Evolutionary conservation across 371 early-diverging fungal species (phyloP), one percentile per base, ranked within the genome.

Genomic region (Polyrhizophydium stewartii): DNA sequence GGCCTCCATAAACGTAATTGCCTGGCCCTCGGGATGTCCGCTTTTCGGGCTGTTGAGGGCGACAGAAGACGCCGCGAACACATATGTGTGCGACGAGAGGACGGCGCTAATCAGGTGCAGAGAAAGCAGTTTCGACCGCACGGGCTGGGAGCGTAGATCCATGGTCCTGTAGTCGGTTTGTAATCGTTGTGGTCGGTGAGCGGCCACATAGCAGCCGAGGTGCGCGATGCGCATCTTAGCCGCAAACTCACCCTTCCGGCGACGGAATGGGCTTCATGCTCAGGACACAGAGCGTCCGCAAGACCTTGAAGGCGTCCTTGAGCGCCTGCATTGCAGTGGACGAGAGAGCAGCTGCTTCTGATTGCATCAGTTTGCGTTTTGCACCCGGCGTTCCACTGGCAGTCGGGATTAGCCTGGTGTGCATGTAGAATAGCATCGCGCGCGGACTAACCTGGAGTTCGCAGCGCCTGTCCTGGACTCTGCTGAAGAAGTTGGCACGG

Each of bases 261-360:
- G 68, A 74, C 22, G 82, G 72, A 51, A 85, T 75, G 27, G 76
- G 67, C 50, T 90, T 86, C 85, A 93, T 92, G 24, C 92, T 91
- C 21, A 96, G 82, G 64, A 91, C 91, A 78, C 95, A 94, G 25
- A 97, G 80, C 1, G 96, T 91, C 19, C 96, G 87, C 69, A 97
- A 87, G 0, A 94, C 88, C 28, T 92, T 73, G 40, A 90, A 92
- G 2, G 91, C 91, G 71, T 97, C 96, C 59, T 87, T 80, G 65
- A 83, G 28, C 10, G 49, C 22, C 28, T 47, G 49, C n/a, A n/a
- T n/a, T n/a, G n/a, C n/a, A n/a, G n/a, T n/a, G n/a, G n/a, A n/a
- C n/a, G n/a, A n/a, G n/a, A n/a, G n/a, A n/a, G n/a, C n/a, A n/a
- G n/a, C n/a, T n/a, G n/a, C n/a, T n/a, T n/a, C n/a, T n/a, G n/a